A percentile compares a stretch with the other conserved stretches of the same genome.
phyloP scores from a whole-genome alignment of 768 basidiomycete genomes.

The Rhizopogon rudus region DNA sequence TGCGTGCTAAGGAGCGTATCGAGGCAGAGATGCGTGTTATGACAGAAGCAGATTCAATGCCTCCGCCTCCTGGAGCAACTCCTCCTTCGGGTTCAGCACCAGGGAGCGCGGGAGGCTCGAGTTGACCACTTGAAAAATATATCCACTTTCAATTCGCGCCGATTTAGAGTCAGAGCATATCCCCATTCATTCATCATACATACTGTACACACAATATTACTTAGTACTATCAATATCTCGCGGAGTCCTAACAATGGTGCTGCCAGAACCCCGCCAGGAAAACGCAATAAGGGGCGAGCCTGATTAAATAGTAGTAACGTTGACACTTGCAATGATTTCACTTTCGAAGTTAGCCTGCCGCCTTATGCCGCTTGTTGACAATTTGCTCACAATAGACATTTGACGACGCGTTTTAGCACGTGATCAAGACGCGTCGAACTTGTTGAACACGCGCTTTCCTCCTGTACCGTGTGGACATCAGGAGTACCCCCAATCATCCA shows the following conservation, averaged over 20 bases:
- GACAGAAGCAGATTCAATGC: slow-evolving; percentile 12
- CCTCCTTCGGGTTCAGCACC: slow-evolving; percentile 9
- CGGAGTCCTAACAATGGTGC: too few relatives aligned
- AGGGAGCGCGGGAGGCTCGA: slow-evolving; percentile 15
- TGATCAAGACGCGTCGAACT: slow-evolving; percentile 4
- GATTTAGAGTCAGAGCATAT: slow-evolving; percentile 9
- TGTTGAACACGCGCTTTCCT: background rate
- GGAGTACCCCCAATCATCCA: background rate
- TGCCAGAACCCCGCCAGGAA: too few relatives aligned
- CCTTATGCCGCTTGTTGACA: too few relatives aligned
- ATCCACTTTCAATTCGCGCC: slow-evolving; percentile 9
- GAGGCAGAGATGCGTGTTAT: slow-evolving; percentile 66
- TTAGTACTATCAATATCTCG: background rate
- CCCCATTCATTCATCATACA: slow-evolving; percentile 23
- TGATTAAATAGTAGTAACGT: too few relatives aligned
- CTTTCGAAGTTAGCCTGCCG: too few relatives aligned
- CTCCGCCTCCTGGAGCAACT: slow-evolving; percentile 13
- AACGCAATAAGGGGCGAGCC: too few relatives aligned
- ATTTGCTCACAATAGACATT: too few relatives aligned
- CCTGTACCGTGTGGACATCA: background rate
- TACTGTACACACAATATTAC: slow-evolving; percentile 6
- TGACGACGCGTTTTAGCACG: background rate
- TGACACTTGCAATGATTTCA: too few relatives aligned
- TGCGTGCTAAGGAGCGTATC: slow-evolving; percentile 90
- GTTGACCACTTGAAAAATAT: slow-evolving; percentile 14